A percentile compares a stretch with the other conserved stretches of the same genome.
These are phyloP conservation scores for Rhizopogon sp. DNA, from an alignment of 768 basidiomycete species.

Conservation along the genomic window DNA sequence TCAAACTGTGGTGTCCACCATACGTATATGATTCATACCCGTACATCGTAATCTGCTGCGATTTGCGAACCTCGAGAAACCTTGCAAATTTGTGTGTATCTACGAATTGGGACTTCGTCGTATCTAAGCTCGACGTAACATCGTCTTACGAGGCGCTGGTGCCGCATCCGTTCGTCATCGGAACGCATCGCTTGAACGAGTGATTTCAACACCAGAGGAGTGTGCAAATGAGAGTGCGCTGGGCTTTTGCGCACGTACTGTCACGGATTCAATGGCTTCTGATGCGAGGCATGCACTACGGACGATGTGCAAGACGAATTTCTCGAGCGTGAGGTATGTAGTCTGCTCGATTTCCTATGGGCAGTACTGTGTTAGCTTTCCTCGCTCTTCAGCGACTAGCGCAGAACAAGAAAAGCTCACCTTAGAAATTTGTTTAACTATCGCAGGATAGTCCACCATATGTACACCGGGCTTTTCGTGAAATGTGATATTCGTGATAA, in stretches of 20 bases:
- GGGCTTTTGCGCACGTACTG: constrained; percentile 61
- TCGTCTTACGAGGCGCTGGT: too few relatives aligned
- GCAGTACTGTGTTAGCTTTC: background rate
- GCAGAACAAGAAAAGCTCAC: constrained; percentile 5
- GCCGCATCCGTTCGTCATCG: background rate
- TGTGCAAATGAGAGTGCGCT: constrained; percentile 65
- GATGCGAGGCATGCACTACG: constrained; percentile 31
- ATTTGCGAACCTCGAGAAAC: too few relatives aligned
- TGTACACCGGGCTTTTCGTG: constrained; percentile 22
- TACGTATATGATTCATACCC: background rate
- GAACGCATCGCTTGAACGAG: constrained; percentile 25
- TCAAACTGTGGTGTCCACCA: constrained; percentile 15
- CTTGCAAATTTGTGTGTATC: too few relatives aligned
- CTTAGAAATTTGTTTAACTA: constrained; percentile 29
- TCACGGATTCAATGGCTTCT: constrained; percentile 33
- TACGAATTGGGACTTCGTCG: too few relatives aligned
- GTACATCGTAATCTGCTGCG: too few relatives aligned
- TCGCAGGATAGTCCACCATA: constrained; percentile 33
- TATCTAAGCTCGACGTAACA: too few relatives aligned
- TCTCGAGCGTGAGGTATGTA: constrained; percentile 57
- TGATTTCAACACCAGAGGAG: constrained; percentile 60
- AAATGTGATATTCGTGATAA: constrained; percentile 50
- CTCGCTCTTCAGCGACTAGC: background rate
- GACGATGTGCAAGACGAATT: constrained; percentile 46
- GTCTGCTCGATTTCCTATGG: constrained; percentile 43